Evolutionary conservation across 2,329 filamentous ascomycete species (phyloP).

Genomic region (Neoscytalidium dimidiatum): DNA sequence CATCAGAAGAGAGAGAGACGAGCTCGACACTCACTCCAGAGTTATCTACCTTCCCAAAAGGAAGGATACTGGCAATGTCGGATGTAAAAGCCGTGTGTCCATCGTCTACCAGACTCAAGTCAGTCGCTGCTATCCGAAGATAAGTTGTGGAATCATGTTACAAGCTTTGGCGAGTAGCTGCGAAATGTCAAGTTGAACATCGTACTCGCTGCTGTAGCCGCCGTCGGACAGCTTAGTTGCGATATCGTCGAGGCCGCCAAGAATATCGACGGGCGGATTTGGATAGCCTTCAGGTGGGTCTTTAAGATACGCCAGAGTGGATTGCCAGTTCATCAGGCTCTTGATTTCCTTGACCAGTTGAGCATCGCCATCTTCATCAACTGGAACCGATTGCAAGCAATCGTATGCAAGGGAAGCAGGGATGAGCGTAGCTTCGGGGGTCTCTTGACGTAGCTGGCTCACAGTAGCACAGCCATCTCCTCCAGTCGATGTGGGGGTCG

Average conservation of each 20-base stretch:
- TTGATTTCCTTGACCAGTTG: constrained; percentile 38
- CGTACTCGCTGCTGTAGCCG: constrained; percentile 42
- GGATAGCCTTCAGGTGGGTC: constrained; percentile 39
- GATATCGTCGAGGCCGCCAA: constrained; percentile 39
- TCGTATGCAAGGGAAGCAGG: constrained; percentile 36
- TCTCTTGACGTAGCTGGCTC: neutral
- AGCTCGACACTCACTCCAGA: constrained; percentile 23
- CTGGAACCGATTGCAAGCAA: constrained; percentile 40
- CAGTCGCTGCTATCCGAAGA: neutral
- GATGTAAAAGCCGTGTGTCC: neutral
- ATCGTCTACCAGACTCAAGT: neutral
- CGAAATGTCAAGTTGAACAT: constrained; percentile 35
- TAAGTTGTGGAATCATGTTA: constrained; percentile 15
- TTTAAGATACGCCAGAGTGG: constrained; percentile 41
- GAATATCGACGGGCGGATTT: constrained; percentile 40
- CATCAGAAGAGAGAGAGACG: constrained; percentile 39
- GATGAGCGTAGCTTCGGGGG: constrained; percentile 24
- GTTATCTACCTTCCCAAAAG: constrained; percentile 16
- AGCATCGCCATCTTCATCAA: constrained; percentile 35
- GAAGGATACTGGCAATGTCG: neutral
- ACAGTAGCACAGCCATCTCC: neutral
- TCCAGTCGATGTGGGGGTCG: neutral
- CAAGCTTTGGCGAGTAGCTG: neutral
- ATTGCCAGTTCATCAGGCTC: constrained; percentile 41
- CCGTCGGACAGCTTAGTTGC: constrained; percentile 31